A percentile compares a stretch with the other conserved stretches of the same genome.
These are phyloP conservation scores for Debaryomyces robertsiae DNA, from an alignment of 1,139 yeast species.

Conservation along the genomic window DNA sequence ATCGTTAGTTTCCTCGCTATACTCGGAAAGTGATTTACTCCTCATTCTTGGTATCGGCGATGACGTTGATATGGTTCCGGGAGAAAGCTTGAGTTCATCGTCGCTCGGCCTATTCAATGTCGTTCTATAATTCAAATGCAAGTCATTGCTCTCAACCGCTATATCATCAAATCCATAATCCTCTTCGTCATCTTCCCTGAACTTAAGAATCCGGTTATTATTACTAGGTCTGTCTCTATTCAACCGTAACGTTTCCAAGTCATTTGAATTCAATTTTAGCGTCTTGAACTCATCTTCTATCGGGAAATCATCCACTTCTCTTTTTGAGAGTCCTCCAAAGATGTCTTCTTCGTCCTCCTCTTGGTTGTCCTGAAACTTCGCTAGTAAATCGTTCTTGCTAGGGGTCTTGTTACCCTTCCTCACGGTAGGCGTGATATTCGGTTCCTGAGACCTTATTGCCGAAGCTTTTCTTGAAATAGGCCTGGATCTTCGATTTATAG, in stretches of 20 bases:
- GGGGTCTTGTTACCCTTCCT: constrained; percentile 8
- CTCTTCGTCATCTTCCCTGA: constrained; percentile 9
- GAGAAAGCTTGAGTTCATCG: constrained; percentile 16
- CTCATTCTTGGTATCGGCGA: constrained; percentile 23
- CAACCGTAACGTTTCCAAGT: constrained; percentile 19
- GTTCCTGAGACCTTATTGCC: constrained; percentile 17
- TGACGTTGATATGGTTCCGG: constrained; percentile 28
- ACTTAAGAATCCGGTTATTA: constrained; percentile 4
- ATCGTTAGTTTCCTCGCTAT: constrained; percentile 39
- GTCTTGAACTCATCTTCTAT: constrained; percentile 29
- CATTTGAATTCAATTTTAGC: constrained; percentile 22
- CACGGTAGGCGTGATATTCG: constrained; percentile 10
- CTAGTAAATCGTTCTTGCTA: constrained; percentile 17
- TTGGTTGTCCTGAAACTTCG: constrained; percentile 14
- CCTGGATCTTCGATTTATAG: constrained; percentile 8
- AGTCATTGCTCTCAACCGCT: constrained; percentile 1
- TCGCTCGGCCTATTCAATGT: constrained; percentile 7
- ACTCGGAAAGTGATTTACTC: constrained; percentile 33
- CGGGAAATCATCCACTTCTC: constrained; percentile 29
- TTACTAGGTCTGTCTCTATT: neutral
- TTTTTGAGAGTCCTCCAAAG: constrained; percentile 13
- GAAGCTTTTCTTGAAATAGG: constrained; percentile 15
- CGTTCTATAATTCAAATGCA: constrained; percentile 5
- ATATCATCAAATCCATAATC: constrained; percentile 4
- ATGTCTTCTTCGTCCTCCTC: constrained; percentile 10